Evolutionary conservation across 345 rosid species (phyloP).

Genomic region (Euphorbia pulcherrima): DNA sequence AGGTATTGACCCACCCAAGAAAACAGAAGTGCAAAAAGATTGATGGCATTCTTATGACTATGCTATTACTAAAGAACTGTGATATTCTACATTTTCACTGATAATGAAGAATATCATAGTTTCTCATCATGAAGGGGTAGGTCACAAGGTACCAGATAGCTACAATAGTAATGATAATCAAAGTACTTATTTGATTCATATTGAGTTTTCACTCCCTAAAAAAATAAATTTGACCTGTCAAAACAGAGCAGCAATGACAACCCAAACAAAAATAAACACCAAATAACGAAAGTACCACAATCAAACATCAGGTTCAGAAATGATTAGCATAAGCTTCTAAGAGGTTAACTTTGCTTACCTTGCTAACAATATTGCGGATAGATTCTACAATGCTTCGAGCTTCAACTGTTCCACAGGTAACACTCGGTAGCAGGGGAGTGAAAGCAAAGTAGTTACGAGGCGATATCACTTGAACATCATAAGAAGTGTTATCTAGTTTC

Average conservation of each 20-base stretch:
- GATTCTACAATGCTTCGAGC: slow-evolving; percentile 97
- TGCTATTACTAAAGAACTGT: neutral
- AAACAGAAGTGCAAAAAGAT: too few relatives aligned
- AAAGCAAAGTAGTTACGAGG: slow-evolving; percentile 98
- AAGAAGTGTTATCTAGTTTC: slow-evolving; percentile 54
- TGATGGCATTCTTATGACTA: neutral
- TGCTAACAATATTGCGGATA: slow-evolving; percentile 73
- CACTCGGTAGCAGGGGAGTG: slow-evolving; percentile 96
- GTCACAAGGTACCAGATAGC: neutral
- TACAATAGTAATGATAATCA: neutral
- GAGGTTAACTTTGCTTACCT: slow-evolving; percentile 39
- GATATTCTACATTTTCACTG: neutral
- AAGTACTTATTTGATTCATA: neutral
- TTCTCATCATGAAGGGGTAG: neutral
- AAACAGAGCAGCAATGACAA: neutral
- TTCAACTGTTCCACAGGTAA: slow-evolving; percentile 94
- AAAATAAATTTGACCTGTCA: neutral
- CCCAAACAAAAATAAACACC: neutral
- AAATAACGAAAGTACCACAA: neutral
- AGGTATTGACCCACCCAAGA: too few relatives aligned
- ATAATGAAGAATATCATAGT: neutral
- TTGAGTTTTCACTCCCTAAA: neutral
- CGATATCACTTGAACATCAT: slow-evolving; percentile 84
- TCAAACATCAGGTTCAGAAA: neutral
- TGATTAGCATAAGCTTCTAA: neutral